Evolutionary conservation across 805 yeast genomes (phyloP).

Genomic region (Barnettozyma populi): DNA sequence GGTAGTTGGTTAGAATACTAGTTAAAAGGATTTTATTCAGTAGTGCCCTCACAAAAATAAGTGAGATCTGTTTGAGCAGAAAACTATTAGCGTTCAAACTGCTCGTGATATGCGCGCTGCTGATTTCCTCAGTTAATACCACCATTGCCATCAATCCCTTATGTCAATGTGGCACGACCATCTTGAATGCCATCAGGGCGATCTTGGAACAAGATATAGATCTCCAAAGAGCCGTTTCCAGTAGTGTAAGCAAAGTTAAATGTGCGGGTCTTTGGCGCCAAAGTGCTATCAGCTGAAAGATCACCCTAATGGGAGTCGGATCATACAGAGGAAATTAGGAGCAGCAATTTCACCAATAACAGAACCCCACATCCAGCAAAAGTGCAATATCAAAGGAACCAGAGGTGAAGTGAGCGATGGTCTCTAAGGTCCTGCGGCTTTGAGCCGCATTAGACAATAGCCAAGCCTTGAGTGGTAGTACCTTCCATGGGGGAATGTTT

Average conservation of each 20-base stretch:
- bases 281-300: slow-evolving; percentile 23
- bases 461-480: too few relatives aligned
- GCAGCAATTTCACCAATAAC: too few relatives aligned
- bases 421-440: too few relatives aligned
- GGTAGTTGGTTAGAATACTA: slow-evolving; percentile 23
- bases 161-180: slow-evolving; percentile 23
- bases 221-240: slow-evolving; percentile 26
- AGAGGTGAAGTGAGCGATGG: too few relatives aligned
- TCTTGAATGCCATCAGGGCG: slow-evolving; percentile 26
- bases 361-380: too few relatives aligned
- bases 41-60: slow-evolving; percentile 22
- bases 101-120: slow-evolving; percentile 20
- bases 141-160: slow-evolving; percentile 4
- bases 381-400: too few relatives aligned
- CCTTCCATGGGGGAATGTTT: too few relatives aligned
- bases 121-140: slow-evolving; percentile 17
- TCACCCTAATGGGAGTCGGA: too few relatives aligned
- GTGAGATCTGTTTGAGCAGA: slow-evolving; percentile 9
- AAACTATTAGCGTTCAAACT: slow-evolving; percentile 24
- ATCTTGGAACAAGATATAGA: slow-evolving; percentile 28
- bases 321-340: too few relatives aligned
- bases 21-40: slow-evolving; percentile 18
- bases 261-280: too few relatives aligned
- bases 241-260: slow-evolving; percentile 28
- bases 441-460: too few relatives aligned